Conservation (phyloP, 352 stramenopile species). For the Globisporangium parvum region DNA sequence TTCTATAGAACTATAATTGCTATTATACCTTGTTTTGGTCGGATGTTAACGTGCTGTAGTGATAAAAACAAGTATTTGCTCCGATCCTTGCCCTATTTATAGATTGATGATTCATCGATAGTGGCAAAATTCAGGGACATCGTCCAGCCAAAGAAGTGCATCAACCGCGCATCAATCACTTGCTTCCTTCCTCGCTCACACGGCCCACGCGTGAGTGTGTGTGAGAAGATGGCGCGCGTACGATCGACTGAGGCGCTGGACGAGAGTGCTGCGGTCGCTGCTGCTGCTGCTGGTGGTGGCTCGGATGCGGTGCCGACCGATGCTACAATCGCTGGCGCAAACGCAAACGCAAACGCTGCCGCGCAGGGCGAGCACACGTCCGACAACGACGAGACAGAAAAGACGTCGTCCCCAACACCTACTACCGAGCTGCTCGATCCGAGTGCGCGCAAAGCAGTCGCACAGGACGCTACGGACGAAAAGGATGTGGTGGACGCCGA, state of each 20-base stretch:
- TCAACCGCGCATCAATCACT: background rate
- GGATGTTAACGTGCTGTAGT: no score
- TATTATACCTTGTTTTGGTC: no score
- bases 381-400: no score
- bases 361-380: no score
- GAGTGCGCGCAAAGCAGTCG: background rate
- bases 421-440: background rate
- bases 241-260: background rate
- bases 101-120: no score
- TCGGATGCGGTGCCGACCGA: background rate
- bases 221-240: background rate
- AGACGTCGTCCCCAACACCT: background rate
- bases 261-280: no score
- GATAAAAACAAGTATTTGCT: no score
- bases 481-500: background rate
- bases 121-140: no score
- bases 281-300: background rate
- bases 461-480: background rate
- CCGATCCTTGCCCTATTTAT: no score
- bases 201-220: background rate
- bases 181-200: background rate
- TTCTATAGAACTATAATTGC: no score
- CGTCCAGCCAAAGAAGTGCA: background rate
- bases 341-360: no score
- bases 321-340: no score